Evolutionary conservation across 1,284 basidiomycete species (phyloP).

Genomic region (Mycosarcoma mackinlayi): DNA sequence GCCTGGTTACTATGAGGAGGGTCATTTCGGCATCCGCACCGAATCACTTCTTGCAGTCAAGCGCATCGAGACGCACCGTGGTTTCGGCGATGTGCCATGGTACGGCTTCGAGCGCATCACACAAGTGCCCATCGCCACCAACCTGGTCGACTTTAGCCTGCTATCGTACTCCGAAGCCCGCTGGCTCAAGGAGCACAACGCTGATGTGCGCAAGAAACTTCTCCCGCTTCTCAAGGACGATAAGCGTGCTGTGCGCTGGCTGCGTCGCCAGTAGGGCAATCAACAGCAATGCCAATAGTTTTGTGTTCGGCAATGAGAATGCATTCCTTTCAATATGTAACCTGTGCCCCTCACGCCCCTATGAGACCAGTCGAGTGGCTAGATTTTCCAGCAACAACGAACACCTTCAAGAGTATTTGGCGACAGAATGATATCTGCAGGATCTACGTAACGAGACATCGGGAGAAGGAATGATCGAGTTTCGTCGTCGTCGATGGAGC

Average conservation of each 20-base stretch:
- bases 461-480: not conserved
- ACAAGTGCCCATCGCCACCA: conserved; percentile 62
- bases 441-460: too few species aligned
- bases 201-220: conserved; percentile 48
- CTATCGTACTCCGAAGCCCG: conserved; percentile 57
- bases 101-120: conserved; percentile 69
- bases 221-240: conserved; percentile 62
- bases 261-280: conserved; percentile 55
- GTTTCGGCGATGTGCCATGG: conserved; percentile 61
- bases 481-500: too few species aligned
- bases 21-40: conserved; percentile 62
- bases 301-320: too few species aligned
- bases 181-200: conserved; percentile 69
- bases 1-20: conserved; percentile 65
- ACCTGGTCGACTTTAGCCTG: conserved; percentile 62
- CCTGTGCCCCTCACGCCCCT: too few species aligned
- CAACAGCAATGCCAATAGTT: too few species aligned
- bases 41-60: conserved; percentile 59
- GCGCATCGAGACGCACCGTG: conserved; percentile 48
- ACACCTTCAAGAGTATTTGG: too few species aligned
- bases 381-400: too few species aligned
- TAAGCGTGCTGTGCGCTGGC: conserved; percentile 53
- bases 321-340: too few species aligned
- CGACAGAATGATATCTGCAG: too few species aligned
- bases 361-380: too few species aligned